Conservation (phyloP, 176 grass and related monocot species). For the Triticum urartu region DNA sequence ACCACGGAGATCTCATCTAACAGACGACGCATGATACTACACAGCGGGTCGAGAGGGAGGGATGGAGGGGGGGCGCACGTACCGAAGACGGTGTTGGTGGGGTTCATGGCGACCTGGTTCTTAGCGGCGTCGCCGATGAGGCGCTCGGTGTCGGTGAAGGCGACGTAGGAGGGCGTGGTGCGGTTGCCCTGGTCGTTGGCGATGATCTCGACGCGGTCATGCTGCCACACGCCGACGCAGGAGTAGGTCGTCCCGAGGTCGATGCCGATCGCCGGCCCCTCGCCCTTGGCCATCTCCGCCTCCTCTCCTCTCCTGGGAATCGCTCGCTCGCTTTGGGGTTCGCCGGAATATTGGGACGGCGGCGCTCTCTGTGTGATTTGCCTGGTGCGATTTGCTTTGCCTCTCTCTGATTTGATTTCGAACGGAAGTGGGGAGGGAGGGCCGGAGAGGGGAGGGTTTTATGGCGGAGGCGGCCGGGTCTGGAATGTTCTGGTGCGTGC, state of each 20-base stretch:
- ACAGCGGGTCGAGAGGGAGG: not conserved
- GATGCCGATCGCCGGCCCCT: constrained; percentile 89
- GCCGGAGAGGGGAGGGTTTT: not conserved
- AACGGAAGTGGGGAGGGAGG: not conserved
- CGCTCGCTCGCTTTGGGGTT: not conserved
- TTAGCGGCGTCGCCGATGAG: constrained; percentile 85
- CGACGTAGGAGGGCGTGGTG: constrained; percentile 81
- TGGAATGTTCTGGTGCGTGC: constrained; percentile 16
- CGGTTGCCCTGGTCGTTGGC: constrained; percentile 93
- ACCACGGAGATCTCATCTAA: not conserved
- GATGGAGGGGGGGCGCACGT: not conserved
- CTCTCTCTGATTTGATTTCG: not conserved
- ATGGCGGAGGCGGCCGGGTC: not conserved
- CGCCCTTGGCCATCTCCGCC: constrained; percentile 53
- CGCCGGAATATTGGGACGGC: too few relatives aligned
- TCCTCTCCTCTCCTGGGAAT: not conserved
- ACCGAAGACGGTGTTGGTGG: constrained; percentile 91
- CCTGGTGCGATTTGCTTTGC: not conserved
- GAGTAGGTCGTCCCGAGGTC: constrained; percentile 89
- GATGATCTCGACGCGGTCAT: constrained; percentile 95
- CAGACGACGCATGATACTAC: not conserved
- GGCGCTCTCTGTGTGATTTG: not conserved
- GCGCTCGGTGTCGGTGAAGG: constrained; percentile 83
- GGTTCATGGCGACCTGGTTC: constrained; percentile 99
- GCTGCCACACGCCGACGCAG: constrained; percentile 90